Evolutionary conservation across 305 asterid species (phyloP).

Genomic region (Solanum hybrid): DNA sequence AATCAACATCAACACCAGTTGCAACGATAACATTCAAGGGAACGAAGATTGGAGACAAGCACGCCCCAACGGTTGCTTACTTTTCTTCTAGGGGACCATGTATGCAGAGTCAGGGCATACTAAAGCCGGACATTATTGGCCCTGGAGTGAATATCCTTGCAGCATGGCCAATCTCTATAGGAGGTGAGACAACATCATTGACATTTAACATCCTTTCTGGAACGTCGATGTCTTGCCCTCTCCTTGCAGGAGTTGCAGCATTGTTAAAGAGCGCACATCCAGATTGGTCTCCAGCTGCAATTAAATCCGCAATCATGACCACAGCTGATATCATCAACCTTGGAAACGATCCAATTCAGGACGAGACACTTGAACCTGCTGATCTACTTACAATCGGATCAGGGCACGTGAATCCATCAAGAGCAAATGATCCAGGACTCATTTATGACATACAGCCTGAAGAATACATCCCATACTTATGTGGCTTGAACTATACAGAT

Average conservation of each 20-base stretch:
- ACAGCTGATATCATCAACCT: slow-evolving; percentile 32
- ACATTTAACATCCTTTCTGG: slow-evolving; percentile 70
- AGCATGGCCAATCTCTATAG: slow-evolving; percentile 51
- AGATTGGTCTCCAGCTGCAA: slow-evolving; percentile 59
- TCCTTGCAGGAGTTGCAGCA: slow-evolving; percentile 68
- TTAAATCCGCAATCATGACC: slow-evolving; percentile 36
- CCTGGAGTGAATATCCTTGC: slow-evolving; percentile 85
- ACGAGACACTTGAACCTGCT: background rate
- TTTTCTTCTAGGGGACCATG: slow-evolving; percentile 81
- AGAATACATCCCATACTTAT: slow-evolving; percentile 62
- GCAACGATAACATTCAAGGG: slow-evolving; percentile 48
- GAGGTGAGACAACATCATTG: slow-evolving; percentile 25
- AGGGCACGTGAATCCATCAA: slow-evolving; percentile 57
- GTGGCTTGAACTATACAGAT: slow-evolving; percentile 48
- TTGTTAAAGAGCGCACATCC: slow-evolving; percentile 73
- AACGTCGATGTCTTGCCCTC: slow-evolving; percentile 90
- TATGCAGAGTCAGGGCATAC: background rate
- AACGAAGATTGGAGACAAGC: slow-evolving; percentile 29
- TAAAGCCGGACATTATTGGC: slow-evolving; percentile 74
- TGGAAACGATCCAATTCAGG: background rate
- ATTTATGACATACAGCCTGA: slow-evolving; percentile 67
- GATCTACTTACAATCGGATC: slow-evolving; percentile 38
- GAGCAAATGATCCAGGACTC: slow-evolving; percentile 68
- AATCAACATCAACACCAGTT: slow-evolving; percentile 54
- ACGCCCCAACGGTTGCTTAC: slow-evolving; percentile 58